Percentiles rank a stretch among this genome's conserved stretches.
Evolutionary conservation across 495 filamentous ascomycete species (phyloP).

Genomic region (Rhizodiscina lignyota): DNA sequence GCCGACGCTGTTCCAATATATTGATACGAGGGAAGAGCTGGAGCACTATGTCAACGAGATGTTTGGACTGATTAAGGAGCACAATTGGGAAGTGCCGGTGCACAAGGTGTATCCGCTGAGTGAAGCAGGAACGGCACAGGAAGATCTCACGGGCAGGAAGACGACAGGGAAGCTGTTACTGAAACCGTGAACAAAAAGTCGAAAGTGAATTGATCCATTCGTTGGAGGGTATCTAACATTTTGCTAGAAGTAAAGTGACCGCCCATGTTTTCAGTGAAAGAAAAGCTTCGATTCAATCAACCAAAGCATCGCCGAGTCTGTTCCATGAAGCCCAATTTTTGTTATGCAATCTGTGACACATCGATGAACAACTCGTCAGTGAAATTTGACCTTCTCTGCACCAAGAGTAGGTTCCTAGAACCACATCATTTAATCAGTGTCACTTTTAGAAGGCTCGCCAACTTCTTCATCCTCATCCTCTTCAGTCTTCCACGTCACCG

Average conservation of each 20-base stretch:
- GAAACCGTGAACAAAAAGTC: slow-evolving; percentile 22
- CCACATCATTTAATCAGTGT: background rate
- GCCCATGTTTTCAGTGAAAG: too few relatives aligned
- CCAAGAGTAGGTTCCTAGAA: background rate
- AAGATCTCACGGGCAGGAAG: slow-evolving; percentile 69
- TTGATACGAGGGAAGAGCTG: slow-evolving; percentile 61
- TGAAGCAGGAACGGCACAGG: slow-evolving; percentile 59
- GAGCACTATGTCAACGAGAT: slow-evolving; percentile 55
- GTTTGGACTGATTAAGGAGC: slow-evolving; percentile 49
- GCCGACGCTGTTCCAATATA: slow-evolving; percentile 58
- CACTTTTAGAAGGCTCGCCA: background rate
- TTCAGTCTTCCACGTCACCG: background rate
- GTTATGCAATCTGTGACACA: too few relatives aligned
- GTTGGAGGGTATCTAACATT: too few relatives aligned
- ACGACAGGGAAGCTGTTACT: slow-evolving; percentile 65
- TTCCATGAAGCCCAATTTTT: too few relatives aligned
- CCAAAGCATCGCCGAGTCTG: too few relatives aligned
- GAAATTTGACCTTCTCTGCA: too few relatives aligned
- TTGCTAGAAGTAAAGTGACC: too few relatives aligned
- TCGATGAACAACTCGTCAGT: too few relatives aligned
- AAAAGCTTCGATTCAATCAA: too few relatives aligned
- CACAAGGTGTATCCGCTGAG: slow-evolving; percentile 71
- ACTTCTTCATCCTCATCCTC: background rate
- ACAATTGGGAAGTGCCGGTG: slow-evolving; percentile 54
- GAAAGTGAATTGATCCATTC: background rate